Base-by-base conservation (phyloP, 1,139 yeast species). In the Pichia sp. region DNA sequence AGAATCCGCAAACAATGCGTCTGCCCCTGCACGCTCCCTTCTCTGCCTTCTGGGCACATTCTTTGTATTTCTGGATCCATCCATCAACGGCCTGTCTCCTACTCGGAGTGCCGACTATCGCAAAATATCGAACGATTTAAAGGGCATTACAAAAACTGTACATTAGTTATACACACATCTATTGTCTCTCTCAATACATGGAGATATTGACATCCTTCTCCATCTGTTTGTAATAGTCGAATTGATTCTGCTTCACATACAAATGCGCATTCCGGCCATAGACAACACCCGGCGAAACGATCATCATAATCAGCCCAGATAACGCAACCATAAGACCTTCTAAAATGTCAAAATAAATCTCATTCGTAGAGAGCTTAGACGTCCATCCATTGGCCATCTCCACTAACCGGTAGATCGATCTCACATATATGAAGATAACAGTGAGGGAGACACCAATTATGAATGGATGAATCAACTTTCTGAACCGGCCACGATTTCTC, bases 311-410 rank as follows among this genome's bases (percentile, higher is more conserved):
- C 2, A 74, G 20, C 11, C 68, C 60, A 7, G 80, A 79, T 3
- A 78, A 39, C 2, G 68, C 61, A 58, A 88, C 73, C 87, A 88
- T 81, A 22, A 84, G 62, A 0, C 90, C 87, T 61, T 91, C 98
- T 39, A 91, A 73, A 9, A 81, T 77, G 73, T 90, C 75, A 56
- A 91, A 76, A 65, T 76, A 89, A 32, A 75, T 75, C 66, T 91
- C 98, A 57, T 82, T 83, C 1, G 70, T 67, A 48, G 88, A 83
- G 54, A 90, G 70, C 53, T 72, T 76, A 0, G 96, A 96, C 4
- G 58, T 45, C 81, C 90, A 90, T n/a, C 97, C 96, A 58, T 83
- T 79, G 4, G 83, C 72, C 51, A 90, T 73, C 65, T 90, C 97
- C 20, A 81, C 79, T 45, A 88, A 81, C 67, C 97, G 77, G 67